These are phyloP conservation scores for Stentor coeruleus DNA, from an alignment of 73 alveolate genomes.

Conservation along the genomic window DNA sequence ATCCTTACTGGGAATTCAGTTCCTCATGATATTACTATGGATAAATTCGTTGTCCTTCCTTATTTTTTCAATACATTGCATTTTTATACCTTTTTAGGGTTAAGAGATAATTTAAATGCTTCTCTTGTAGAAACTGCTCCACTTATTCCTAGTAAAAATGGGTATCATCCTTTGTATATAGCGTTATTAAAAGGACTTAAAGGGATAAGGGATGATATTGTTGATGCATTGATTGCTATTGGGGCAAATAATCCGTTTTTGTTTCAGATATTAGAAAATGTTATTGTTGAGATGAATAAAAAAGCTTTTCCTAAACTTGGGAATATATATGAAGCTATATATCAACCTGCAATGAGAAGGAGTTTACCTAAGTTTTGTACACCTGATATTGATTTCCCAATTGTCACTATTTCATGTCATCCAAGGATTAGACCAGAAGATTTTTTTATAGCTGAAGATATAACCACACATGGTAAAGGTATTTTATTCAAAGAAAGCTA, in stretches of 20 bases:
- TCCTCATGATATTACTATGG: background rate
- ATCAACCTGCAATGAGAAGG: constrained; percentile 15
- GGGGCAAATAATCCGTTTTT: constrained; percentile 5
- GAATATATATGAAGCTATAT: background rate
- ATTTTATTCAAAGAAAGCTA: constrained; percentile 3
- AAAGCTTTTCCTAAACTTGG: constrained; percentile 13
- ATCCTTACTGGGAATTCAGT: background rate
- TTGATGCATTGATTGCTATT: background rate
- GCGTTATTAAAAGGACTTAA: constrained; percentile 1
- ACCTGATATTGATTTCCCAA: background rate
- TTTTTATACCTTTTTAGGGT: background rate
- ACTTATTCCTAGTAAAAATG: constrained; percentile 6
- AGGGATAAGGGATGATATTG: constrained; percentile 21
- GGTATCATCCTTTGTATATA: constrained; percentile 7
- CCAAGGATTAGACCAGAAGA: constrained; percentile 13
- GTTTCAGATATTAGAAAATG: constrained; percentile 16
- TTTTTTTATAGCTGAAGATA: background rate
- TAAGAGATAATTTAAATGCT: background rate
- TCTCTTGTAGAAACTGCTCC: background rate
- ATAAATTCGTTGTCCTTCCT: background rate
- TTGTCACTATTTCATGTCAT: constrained; percentile 10
- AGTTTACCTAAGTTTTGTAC: background rate
- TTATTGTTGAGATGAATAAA: constrained; percentile 1
- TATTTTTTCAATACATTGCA: constrained; percentile 10
- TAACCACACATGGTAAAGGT: background rate